Percentiles rank a stretch among this genome's conserved stretches.
Evolutionary conservation across 345 rosid species (phyloP).

Genomic region (Eutrema japonicum): DNA sequence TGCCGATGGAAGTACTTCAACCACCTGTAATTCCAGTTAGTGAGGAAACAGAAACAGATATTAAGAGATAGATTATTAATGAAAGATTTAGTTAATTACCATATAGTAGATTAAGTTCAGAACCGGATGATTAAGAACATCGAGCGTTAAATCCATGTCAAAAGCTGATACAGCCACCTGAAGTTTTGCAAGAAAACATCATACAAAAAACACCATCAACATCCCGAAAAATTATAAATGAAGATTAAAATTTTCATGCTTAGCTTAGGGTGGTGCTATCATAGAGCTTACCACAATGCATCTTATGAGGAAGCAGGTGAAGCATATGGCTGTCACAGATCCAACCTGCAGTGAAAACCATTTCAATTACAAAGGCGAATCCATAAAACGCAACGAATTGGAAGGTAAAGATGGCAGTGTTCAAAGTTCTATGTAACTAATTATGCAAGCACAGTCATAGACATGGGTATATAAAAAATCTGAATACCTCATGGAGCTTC

Average conservation of each 20-base stretch:
- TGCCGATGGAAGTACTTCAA: constrained; percentile 96
- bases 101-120: constrained; percentile 89
- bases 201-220: not conserved
- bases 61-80: not conserved
- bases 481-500: constrained; percentile 89
- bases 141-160: constrained; percentile 72
- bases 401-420: not conserved
- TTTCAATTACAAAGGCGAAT: constrained; percentile 2
- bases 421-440: constrained; percentile 16
- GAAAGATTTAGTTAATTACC: constrained; percentile 50
- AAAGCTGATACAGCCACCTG: constrained; percentile 89
- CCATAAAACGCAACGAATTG: not conserved
- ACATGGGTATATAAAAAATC: no score
- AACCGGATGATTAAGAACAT: constrained; percentile 90
- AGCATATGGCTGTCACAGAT: constrained; percentile 95
- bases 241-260: not conserved
- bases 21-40: constrained; percentile 57
- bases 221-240: not conserved
- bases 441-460: not conserved
- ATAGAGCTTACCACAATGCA: constrained; percentile 78
- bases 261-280: not conserved
- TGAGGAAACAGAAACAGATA: not conserved
- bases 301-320: constrained; percentile 93
- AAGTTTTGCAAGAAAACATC: constrained; percentile 3
- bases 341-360: constrained; percentile 72